phyloP scores from a whole-genome alignment of 306 rosid genomes.

The Dicorynia guianensis region DNA sequence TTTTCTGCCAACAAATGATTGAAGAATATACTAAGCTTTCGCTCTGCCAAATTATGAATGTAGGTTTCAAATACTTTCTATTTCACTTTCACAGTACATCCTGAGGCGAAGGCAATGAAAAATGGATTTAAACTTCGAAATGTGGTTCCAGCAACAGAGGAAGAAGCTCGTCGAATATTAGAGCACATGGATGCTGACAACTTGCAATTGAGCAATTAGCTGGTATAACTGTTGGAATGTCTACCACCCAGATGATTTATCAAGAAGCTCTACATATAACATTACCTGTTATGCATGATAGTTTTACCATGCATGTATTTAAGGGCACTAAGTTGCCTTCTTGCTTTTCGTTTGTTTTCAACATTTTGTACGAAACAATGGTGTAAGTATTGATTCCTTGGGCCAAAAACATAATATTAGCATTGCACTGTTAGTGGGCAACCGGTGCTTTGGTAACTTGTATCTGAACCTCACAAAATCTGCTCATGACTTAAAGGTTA shows the following conservation, averaged over 20 bases:
- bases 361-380: no score
- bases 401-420: no score
- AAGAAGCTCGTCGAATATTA: slow-evolving; percentile 83
- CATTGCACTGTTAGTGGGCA: no score
- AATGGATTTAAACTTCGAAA: slow-evolving; percentile 65
- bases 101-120: slow-evolving; percentile 73
- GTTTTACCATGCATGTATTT: slow-evolving; percentile 9
- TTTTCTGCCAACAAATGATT: neutral
- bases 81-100: slow-evolving; percentile 86
- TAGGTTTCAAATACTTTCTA: slow-evolving; percentile 87
- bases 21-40: slow-evolving; percentile 22
- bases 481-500: no score
- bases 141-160: slow-evolving; percentile 95
- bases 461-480: no score
- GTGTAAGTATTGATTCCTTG: no score
- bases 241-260: slow-evolving; percentile 8
- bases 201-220: slow-evolving; percentile 45
- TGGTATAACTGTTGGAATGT: slow-evolving; percentile 6
- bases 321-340: slow-evolving; percentile 9
- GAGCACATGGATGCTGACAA: slow-evolving; percentile 85
- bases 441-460: no score
- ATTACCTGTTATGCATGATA: slow-evolving; percentile 22
- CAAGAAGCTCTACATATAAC: slow-evolving; percentile 16
- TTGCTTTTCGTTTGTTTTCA: neutral
- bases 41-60: neutral